Evolutionary conservation across 1,284 basidiomycete species (phyloP).

Genomic region (Amylostereum areolatum): DNA sequence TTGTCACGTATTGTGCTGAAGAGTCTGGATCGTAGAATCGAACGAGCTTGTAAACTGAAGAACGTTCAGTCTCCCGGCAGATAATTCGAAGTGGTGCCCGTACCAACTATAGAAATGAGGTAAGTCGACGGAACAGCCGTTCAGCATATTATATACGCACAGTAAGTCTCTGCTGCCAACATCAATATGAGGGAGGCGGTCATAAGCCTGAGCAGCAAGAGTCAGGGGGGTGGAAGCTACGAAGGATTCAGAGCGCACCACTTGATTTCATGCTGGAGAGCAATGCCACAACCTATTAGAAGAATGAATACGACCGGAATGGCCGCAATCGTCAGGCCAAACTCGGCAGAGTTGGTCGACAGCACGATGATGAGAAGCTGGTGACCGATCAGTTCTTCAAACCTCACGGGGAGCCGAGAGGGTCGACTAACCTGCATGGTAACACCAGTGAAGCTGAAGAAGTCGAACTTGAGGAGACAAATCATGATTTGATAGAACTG

Average conservation of each 20-base stretch:
- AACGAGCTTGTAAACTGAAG: slow-evolving; percentile 70
- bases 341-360: slow-evolving; percentile 56
- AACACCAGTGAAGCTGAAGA: slow-evolving; percentile 79
- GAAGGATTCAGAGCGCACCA: slow-evolving; percentile 34
- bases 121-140: slow-evolving; percentile 2
- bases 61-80: not conserved
- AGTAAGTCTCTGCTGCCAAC: slow-evolving; percentile 69
- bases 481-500: slow-evolving; percentile 81
- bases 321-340: slow-evolving; percentile 73
- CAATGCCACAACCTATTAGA: slow-evolving; percentile 58
- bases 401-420: too few species aligned
- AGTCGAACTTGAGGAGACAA: slow-evolving; percentile 82
- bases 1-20: slow-evolving; percentile 50
- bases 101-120: slow-evolving; percentile 40
- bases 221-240: slow-evolving; percentile 5
- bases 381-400: too few species aligned
- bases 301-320: slow-evolving; percentile 74
- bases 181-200: slow-evolving; percentile 60
- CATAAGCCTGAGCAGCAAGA: slow-evolving; percentile 50
- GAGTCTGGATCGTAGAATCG: slow-evolving; percentile 67
- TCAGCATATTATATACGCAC: slow-evolving; percentile 33
- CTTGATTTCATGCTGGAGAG: slow-evolving; percentile 74
- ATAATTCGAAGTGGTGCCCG: slow-evolving; percentile 17
- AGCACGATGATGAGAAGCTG: slow-evolving; percentile 76
- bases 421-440: slow-evolving; percentile 65